Evolutionary conservation across 1,139 yeast species (phyloP), one percentile per base, ranked within the genome.

Genomic region (Suhomyces ambrosiae): DNA sequence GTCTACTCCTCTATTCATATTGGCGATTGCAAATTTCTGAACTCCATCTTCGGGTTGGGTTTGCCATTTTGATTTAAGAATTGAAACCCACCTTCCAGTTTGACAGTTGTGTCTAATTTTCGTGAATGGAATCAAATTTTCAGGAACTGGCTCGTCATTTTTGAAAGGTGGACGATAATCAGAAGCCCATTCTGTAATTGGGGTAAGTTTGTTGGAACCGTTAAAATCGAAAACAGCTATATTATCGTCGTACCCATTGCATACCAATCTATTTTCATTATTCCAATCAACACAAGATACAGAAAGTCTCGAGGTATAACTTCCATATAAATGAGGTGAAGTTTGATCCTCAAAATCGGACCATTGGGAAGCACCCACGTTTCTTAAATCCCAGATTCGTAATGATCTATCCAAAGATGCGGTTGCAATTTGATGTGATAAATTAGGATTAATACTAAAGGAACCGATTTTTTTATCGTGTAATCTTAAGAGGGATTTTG

Each of bases 51-150:
- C 65, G 0, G 95, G 95, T 12, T 67, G 57, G 2, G 58, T 50
- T 42, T 87, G 96, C 94, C 97, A 92, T 52, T 80, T 75, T 0
- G 96, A 80, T 52, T 89, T 88, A 39, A 92, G 67, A 35, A 92
- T 90, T 1, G 96, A 83, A 1, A 92, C 96, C 98, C 98, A 92
- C 45, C 96, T 68, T 0, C 98, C 97, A 0, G 96, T 85, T 59
- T 90, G 96, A 63, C 97, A 92, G 53, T 90, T 90, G 58, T 92
- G 97, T 44, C 76, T 78, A 35, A 92, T 71, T 8, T 78, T 78
- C 19, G 77, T 73, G 24, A 73, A 57, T 0, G 96, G 94, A 9
- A 52, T 55, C 21, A 88, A 52, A 38, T 61, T 64, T 9, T 52
- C 48, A 0, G 67, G 64, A 9, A 61, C 46, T n/a, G 38, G 45